A percentile compares a stretch with the other conserved stretches of the same genome.
phyloP scores from a whole-genome alignment of 2,329 filamentous ascomycete species.

The Taxawa tesnikishii region DNA sequence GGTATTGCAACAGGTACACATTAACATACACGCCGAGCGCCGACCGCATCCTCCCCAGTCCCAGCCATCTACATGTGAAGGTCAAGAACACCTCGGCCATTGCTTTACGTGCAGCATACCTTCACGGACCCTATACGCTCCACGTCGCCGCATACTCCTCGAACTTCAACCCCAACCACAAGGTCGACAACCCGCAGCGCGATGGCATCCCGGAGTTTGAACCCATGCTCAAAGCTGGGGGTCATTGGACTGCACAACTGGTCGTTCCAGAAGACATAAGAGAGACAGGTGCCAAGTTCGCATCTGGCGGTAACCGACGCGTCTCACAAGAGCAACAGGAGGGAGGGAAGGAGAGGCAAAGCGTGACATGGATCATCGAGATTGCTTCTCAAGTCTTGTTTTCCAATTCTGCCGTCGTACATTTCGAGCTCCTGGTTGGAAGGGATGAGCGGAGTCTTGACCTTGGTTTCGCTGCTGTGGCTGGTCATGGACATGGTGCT shows the following conservation, averaged over 20 bases:
- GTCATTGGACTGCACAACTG: constrained; percentile 70
- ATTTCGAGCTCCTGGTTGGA: constrained; percentile 76
- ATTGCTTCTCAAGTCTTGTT: constrained; percentile 89
- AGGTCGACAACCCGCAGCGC: constrained; percentile 54
- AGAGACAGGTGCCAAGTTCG: constrained; percentile 40
- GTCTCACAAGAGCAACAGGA: constrained; percentile 13
- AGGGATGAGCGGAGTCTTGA: constrained; percentile 75
- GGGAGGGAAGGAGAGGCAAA: constrained; percentile 37
- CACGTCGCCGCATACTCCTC: constrained; percentile 78
- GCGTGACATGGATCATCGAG: constrained; percentile 79
- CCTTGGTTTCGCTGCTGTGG: constrained; percentile 46
- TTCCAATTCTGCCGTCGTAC: constrained; percentile 74
- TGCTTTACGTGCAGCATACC: constrained; percentile 83
- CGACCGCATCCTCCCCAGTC: constrained; percentile 82
- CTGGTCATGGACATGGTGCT: constrained; percentile 37
- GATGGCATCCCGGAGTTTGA: constrained; percentile 85
- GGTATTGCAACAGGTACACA: constrained; percentile 44
- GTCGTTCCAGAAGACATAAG: constrained; percentile 68
- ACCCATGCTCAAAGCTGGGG: constrained; percentile 90
- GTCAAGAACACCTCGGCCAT: constrained; percentile 88
- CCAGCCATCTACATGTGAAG: constrained; percentile 67
- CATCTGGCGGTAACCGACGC: constrained; percentile 5
- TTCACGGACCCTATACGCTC: constrained; percentile 89
- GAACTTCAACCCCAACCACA: constrained; percentile 70
- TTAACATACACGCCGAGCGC: constrained; percentile 82